Evolutionary conservation across 495 filamentous ascomycete genomes (phyloP), one percentile per base, ranked within the genome.

Genomic region (Aspergillus campestris): DNA sequence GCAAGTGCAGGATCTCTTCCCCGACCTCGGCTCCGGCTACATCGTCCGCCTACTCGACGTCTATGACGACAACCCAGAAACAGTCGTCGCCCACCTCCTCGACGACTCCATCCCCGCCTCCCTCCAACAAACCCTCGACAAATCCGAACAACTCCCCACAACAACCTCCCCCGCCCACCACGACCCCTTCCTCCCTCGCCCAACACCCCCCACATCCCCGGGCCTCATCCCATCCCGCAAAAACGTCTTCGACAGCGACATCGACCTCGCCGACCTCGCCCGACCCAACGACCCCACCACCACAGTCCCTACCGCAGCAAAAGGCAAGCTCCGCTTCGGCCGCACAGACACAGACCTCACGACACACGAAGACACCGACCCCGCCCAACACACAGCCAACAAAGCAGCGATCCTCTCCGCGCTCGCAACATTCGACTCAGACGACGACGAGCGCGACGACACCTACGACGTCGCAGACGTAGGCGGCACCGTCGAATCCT

Each of bases 401-500:
- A 96, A 95, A 67, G 84, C 88, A 5, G 84, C 89, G 30, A 96
- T 98, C 58, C 75, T 95, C 9, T 84, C 92, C 14, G 92, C 92
- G 0, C 80, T 98, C 8, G 86, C 88, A 8, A 78, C 86, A 5
- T 95, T 97, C 56, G 91, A 97, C 67, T 82, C 82, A 0, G 92
- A 95, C 52, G 91, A 96, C 57, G 92, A 98, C 65, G 92, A 98
- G 67, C 82, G 89, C 31, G 92, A 98, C 65, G 92, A 98, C 58
- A 97, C 92, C 2, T 98, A 98, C 64, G 92, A 98, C 54, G 75
- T 81, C 7, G 85, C 77, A 34, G 92, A 97, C 53, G 89, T 96
- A 6, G 92, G 92, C 44, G 87, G 90, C 8, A 86, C 86, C 3
- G 79, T 95, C 8, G 86, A 94, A 45, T 61, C 73, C 31, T 62